These are phyloP conservation scores for Neofusicoccum laricinum DNA, from an alignment of 2,329 filamentous ascomycete species.

Conservation along the genomic window DNA sequence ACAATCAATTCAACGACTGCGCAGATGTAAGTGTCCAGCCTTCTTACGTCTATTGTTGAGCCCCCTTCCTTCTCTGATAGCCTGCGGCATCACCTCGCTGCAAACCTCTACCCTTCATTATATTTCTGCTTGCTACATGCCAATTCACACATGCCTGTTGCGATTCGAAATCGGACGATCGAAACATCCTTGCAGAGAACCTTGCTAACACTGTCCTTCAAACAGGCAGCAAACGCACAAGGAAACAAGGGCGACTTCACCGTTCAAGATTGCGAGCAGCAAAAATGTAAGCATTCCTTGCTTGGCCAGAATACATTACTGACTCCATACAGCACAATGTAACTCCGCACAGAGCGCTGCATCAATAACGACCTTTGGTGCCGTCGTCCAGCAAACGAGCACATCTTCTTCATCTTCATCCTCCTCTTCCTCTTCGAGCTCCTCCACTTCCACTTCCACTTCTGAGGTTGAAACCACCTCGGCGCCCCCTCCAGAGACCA, in stretches of 20 bases:
- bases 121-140: too few species aligned
- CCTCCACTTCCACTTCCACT: not conserved
- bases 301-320: not conserved
- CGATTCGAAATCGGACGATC: too few species aligned
- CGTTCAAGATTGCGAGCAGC: not conserved
- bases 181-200: too few species aligned
- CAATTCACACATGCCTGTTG: too few species aligned
- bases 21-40: constrained; percentile 5
- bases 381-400: not conserved
- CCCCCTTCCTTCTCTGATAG: too few species aligned
- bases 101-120: too few species aligned
- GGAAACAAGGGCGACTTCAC: constrained; percentile 11
- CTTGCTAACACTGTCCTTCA: not conserved
- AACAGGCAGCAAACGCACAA: constrained; percentile 10
- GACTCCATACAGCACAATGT: not conserved
- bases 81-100: too few species aligned
- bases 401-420: not conserved
- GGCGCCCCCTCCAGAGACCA: not conserved
- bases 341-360: not conserved
- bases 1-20: constrained; percentile 16
- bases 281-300: not conserved
- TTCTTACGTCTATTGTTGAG: not conserved
- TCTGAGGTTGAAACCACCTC: not conserved
- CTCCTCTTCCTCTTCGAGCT: not conserved
- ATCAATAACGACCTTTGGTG: constrained; percentile 10